phyloP scores from a whole-genome alignment of 2,329 filamentous ascomycete genomes.

The Colletotrichum trifolii region DNA sequence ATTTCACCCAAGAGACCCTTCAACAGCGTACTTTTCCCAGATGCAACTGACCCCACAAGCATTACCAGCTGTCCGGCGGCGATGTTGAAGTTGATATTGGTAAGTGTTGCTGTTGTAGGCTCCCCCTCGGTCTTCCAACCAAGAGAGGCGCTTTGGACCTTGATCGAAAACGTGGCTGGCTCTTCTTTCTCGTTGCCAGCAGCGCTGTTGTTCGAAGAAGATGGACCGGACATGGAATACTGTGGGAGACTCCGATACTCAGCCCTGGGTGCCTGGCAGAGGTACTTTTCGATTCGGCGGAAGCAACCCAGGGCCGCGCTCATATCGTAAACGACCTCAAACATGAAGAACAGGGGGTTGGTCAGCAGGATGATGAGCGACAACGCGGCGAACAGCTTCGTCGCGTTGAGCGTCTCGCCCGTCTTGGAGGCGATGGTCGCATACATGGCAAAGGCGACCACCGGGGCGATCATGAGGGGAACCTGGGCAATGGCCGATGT shows the following conservation, averaged over 20 bases:
- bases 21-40: slow-evolving; percentile 57
- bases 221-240: background rate
- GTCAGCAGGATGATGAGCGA: slow-evolving; percentile 40
- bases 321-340: slow-evolving; percentile 43
- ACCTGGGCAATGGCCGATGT: slow-evolving; percentile 48
- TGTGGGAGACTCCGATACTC: slow-evolving; percentile 40
- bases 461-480: slow-evolving; percentile 37
- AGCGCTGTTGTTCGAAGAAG: slow-evolving; percentile 1
- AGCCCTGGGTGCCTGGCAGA: slow-evolving; percentile 40
- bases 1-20: slow-evolving; percentile 52
- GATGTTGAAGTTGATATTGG: slow-evolving; percentile 48
- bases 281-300: slow-evolving; percentile 42
- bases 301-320: slow-evolving; percentile 41
- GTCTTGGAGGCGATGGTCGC: slow-evolving; percentile 13
- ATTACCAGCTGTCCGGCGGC: slow-evolving; percentile 48
- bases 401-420: slow-evolving; percentile 26
- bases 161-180: slow-evolving; percentile 8
- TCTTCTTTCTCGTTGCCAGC: background rate
- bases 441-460: slow-evolving; percentile 36
- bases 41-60: slow-evolving; percentile 55
- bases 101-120: slow-evolving; percentile 41
- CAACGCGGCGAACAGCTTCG: slow-evolving; percentile 38
- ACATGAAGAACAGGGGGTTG: slow-evolving; percentile 48
- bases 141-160: slow-evolving; percentile 44
- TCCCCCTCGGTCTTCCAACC: slow-evolving; percentile 46